Percentiles rank a stretch among this genome's conserved stretches.
phyloP scores from a whole-genome alignment of 768 basidiomycete species.

The Mycena albidolilacea region DNA sequence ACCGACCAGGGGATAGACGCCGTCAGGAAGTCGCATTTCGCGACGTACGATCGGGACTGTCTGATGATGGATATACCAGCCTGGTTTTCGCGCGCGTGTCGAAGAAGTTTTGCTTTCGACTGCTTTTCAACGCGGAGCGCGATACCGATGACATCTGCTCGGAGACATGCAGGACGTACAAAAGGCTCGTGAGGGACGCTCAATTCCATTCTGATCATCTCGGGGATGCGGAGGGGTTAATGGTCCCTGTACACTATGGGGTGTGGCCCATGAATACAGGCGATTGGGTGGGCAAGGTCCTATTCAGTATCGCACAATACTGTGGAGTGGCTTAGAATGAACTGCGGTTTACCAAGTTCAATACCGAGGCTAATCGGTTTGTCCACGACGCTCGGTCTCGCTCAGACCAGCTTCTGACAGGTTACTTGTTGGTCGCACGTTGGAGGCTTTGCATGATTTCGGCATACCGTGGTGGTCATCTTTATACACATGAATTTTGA shows the following conservation, averaged over 20 bases:
- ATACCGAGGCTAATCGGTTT: constrained; percentile 24
- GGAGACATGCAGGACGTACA: neutral
- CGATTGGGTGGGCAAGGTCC: constrained; percentile 23
- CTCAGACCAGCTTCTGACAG: neutral
- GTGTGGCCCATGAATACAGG: constrained; percentile 27
- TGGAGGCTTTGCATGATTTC: constrained; percentile 21
- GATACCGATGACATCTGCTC: neutral
- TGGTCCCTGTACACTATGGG: constrained; percentile 24
- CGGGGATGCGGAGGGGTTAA: neutral
- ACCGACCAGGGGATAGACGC: constrained; percentile 7
- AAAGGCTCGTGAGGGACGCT: constrained; percentile 20
- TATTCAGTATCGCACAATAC: constrained; percentile 29
- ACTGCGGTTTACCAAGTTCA: neutral
- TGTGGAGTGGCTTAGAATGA: constrained; percentile 23
- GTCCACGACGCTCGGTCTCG: neutral
- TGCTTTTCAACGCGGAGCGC: constrained; percentile 17
- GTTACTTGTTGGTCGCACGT: constrained; percentile 21
- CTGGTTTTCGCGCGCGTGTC: neutral
- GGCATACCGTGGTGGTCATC: neutral
- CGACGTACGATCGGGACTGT: neutral
- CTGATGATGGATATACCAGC: neutral
- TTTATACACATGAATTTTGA: neutral
- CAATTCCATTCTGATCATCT: constrained; percentile 25
- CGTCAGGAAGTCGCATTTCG: neutral
- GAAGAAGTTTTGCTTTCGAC: constrained; percentile 13